Evolutionary conservation across 495 filamentous ascomycete species (phyloP), one percentile per base, ranked within the genome.

Genomic region (Lepraria neglecta): DNA sequence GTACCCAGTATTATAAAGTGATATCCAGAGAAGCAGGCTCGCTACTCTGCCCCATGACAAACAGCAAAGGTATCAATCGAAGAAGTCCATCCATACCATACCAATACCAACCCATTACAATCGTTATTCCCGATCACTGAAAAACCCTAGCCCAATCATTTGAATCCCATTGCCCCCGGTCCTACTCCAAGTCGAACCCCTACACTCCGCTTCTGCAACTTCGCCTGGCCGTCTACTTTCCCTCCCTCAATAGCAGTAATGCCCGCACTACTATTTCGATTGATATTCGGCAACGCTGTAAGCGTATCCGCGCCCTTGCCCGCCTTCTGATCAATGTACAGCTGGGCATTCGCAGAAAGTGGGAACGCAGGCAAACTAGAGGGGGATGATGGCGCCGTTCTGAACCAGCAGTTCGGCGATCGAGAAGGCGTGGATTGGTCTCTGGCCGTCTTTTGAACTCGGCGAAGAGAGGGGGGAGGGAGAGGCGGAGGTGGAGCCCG

Each of bases 321-420:
- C 27, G 81, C 84, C 67, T 95, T 95, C 69, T 89, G 84, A 58
- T 92, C 90, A 51, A 97, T 74, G 67, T 97, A 98, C 35, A 88
- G 70, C 66, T 87, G 83, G 2, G 92, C 95, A 24, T 85, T 82
- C 21, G 82, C 72, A 40, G 86, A 88, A 4, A 97, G 81, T 14
- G 88, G 87, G 65, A 92, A 89, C 4, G 87, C 85, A 7, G 89
- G 87, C 50, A 86, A 78, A 7, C 81, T 72, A 1, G 78, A 70
- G 0, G 94, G n/a, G 91, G 19, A 97, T 87, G 50, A 95, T 90
- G 9, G 91, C 91, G 35, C 94, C 94, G 70, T 97, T 97, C 67
- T 96, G 94, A 21, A 97, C 79, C 12, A 98, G 80, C 53, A 97
- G 80, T 74, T 98, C 94, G 31, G 94, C 95, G 28, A 97, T 76